Conservation (phyloP, 2,329 filamentous ascomycete genomes). For the Chaetothyriales sp. region DNA sequence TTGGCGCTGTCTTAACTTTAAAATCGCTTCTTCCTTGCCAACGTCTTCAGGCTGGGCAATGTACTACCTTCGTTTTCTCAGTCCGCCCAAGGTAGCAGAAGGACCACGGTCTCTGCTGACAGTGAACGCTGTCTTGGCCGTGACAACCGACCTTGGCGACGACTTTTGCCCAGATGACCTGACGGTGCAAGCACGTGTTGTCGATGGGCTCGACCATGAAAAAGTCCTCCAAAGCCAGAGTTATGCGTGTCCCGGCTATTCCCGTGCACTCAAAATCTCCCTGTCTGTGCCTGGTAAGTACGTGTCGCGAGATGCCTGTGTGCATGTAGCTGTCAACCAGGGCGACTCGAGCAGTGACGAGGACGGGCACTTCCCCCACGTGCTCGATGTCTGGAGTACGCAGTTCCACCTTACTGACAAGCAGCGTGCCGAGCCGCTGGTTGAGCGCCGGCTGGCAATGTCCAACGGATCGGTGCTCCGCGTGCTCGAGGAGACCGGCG, state of each 20-base stretch:
- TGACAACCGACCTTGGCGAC: constrained; percentile 56
- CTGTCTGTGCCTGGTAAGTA: constrained; percentile 22
- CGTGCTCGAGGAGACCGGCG: constrained; percentile 56
- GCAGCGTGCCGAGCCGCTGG: constrained; percentile 34
- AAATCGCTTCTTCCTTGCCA: not conserved
- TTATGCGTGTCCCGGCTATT: constrained; percentile 30
- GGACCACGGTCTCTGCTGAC: constrained; percentile 27
- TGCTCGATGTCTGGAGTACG: constrained; percentile 44
- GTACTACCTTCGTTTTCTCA: constrained; percentile 55
- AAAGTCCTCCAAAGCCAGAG: constrained; percentile 27
- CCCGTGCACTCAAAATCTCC: constrained; percentile 29
- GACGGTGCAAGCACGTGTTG: constrained; percentile 3
- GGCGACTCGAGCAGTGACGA: constrained; percentile 5
- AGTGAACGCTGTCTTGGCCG: constrained; percentile 41
- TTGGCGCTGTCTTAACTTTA: not conserved
- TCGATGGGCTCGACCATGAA: constrained; percentile 16
- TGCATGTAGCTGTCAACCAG: constrained; percentile 13
- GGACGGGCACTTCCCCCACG: constrained; percentile 22
- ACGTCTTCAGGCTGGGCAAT: constrained; percentile 21
- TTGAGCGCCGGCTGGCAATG: constrained; percentile 40
- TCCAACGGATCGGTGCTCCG: constrained; percentile 26
- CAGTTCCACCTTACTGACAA: constrained; percentile 27
- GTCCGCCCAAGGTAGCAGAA: constrained; percentile 38
- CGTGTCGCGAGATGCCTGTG: constrained; percentile 8
- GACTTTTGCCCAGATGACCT: constrained; percentile 38